phyloP scores from a whole-genome alignment of 257 asterid species.

The Solanum okadae region DNA sequence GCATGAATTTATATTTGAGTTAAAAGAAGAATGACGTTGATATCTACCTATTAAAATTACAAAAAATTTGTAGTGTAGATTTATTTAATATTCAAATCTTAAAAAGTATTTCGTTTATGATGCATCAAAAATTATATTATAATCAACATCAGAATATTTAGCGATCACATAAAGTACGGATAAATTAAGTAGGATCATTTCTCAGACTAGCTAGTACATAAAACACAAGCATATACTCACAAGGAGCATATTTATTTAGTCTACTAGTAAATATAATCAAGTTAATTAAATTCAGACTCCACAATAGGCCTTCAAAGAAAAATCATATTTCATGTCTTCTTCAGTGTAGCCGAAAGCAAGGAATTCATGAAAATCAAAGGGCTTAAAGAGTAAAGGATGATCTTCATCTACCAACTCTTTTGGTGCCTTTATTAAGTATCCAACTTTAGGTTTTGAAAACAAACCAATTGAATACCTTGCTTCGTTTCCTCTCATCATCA shows the following conservation, averaged over 20 bases:
- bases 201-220: too few relatives aligned
- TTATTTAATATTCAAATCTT: too few relatives aligned
- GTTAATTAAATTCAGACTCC: slow-evolving; percentile 14
- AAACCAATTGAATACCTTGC: slow-evolving; percentile 33
- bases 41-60: background rate
- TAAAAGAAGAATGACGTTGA: background rate
- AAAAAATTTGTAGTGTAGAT: too few relatives aligned
- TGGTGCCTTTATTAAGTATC: slow-evolving; percentile 25
- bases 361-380: slow-evolving; percentile 30
- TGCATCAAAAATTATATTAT: background rate
- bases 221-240: background rate
- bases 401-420: slow-evolving; percentile 41
- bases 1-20: too few relatives aligned
- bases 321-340: slow-evolving; percentile 16
- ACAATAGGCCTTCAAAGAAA: slow-evolving; percentile 27
- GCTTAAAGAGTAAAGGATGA: slow-evolving; percentile 39
- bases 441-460: slow-evolving; percentile 20
- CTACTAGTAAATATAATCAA: background rate
- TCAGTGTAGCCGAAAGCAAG: slow-evolving; percentile 20
- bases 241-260: background rate
- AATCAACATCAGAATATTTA: background rate
- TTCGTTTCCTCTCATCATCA: slow-evolving; percentile 30
- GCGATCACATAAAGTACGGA: background rate
- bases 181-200: background rate
- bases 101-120: background rate